A percentile compares a stretch with the other conserved stretches of the same genome.
phyloP scores from a whole-genome alignment of 2,329 filamentous ascomycete genomes.

The Zymoseptoria passerinii region DNA sequence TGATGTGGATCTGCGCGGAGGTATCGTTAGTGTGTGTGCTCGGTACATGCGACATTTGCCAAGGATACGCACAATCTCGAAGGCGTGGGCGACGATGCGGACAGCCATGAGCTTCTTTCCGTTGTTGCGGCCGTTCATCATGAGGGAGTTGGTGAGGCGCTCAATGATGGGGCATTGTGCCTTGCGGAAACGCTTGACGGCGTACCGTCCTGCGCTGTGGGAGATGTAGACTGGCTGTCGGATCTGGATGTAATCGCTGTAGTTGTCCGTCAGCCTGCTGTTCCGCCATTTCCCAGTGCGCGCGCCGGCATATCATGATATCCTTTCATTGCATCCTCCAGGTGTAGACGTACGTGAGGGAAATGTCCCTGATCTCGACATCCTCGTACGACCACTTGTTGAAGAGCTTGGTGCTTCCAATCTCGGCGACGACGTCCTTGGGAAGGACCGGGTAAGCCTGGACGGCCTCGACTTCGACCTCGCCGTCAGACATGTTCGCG shows the following conservation, averaged over 20 bases:
- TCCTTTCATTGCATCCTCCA: slow-evolving; percentile 6
- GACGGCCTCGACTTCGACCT: slow-evolving; percentile 90
- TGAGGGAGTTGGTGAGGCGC: slow-evolving; percentile 99
- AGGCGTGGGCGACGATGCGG: slow-evolving; percentile 96
- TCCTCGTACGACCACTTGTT: slow-evolving; percentile 98
- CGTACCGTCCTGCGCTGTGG: slow-evolving; percentile 97
- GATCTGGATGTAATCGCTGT: slow-evolving; percentile 99
- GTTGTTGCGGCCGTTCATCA: slow-evolving; percentile 99
- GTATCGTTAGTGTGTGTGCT: slow-evolving; percentile 3
- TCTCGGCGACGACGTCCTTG: slow-evolving; percentile 83
- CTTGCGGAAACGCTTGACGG: slow-evolving; percentile 99
- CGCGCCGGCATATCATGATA: neutral
- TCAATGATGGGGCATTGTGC: slow-evolving; percentile 99
- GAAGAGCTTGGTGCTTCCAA: slow-evolving; percentile 92
- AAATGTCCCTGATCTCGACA: slow-evolving; percentile 99
- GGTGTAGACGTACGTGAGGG: slow-evolving; percentile 74
- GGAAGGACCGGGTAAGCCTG: slow-evolving; percentile 73
- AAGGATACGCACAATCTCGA: slow-evolving; percentile 79
- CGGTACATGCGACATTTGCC: slow-evolving; percentile 25
- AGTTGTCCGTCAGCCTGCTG: slow-evolving; percentile 18
- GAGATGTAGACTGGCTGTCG: slow-evolving; percentile 97
- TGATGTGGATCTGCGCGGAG: slow-evolving; percentile 81
- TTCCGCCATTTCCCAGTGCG: slow-evolving; percentile 18
- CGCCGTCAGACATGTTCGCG: slow-evolving; percentile 83
- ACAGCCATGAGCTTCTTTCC: slow-evolving; percentile 99